phyloP scores from a whole-genome alignment of 768 basidiomycete genomes.

The Termitomyces eurrhizus region DNA sequence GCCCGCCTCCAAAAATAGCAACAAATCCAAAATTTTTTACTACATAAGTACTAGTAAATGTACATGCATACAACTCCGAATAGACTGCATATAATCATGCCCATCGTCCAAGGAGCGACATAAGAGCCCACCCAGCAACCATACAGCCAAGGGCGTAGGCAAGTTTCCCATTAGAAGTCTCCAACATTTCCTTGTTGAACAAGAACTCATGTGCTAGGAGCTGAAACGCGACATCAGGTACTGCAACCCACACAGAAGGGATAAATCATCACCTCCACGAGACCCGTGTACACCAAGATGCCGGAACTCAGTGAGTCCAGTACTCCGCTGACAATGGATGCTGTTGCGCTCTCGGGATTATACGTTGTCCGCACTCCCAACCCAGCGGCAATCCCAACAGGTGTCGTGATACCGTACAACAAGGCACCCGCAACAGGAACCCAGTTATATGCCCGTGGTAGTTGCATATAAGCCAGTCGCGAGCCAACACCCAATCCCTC shows the following conservation, averaged over 20 bases:
- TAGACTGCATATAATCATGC: conserved; percentile 41
- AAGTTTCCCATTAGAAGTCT: conserved; percentile 60
- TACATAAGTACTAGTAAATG: neutral
- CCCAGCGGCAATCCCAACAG: conserved; percentile 84
- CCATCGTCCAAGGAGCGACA: conserved; percentile 90
- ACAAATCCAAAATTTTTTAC: neutral
- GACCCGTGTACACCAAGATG: conserved; percentile 78
- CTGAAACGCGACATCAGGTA: conserved; percentile 28
- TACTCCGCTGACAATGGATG: conserved; percentile 79
- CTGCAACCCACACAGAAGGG: neutral
- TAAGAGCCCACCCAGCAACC: conserved; percentile 79
- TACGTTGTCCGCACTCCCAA: conserved; percentile 74
- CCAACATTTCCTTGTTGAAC: conserved; percentile 83
- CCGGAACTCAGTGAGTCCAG: conserved; percentile 86
- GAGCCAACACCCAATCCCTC: conserved; percentile 94
- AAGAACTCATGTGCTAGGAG: conserved; percentile 94
- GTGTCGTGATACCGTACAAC: conserved; percentile 76
- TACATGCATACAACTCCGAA: neutral
- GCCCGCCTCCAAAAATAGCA: conserved; percentile 1
- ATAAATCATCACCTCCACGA: conserved; percentile 13
- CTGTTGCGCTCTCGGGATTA: conserved; percentile 73
- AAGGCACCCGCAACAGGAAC: conserved; percentile 58
- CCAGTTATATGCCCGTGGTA: conserved; percentile 51
- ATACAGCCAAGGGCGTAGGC: conserved; percentile 74
- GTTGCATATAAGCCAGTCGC: conserved; percentile 72